Conservation (phyloP, 257 asterid genomes). For the Marsdenia floribunda region DNA sequence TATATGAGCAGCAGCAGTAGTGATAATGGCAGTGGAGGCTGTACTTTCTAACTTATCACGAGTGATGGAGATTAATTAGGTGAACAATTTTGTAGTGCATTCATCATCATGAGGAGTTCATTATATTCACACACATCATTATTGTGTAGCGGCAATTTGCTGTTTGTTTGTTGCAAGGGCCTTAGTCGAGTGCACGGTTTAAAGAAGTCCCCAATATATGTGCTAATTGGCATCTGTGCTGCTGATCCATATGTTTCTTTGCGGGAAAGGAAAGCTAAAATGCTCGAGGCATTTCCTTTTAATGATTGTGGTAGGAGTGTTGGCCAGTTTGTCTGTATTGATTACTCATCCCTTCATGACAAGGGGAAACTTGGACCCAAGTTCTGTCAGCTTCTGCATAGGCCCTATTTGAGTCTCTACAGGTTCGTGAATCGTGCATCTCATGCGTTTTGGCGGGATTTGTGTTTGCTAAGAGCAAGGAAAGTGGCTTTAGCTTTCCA, state of each 20-base stretch:
- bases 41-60: background rate
- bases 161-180: background rate
- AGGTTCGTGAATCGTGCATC: no score
- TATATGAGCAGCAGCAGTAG: constrained; percentile 83
- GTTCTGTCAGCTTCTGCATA: no score
- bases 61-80: background rate
- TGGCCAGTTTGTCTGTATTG: no score
- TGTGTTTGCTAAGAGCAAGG: no score
- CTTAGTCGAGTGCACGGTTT: background rate
- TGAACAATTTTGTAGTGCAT: background rate
- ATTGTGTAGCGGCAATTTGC: background rate
- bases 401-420: no score
- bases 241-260: background rate
- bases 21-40: background rate
- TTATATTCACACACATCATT: background rate
- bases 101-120: background rate
- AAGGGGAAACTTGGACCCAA: no score
- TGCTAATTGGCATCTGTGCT: background rate
- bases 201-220: background rate
- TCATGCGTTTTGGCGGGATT: no score
- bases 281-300: no score
- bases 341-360: no score
- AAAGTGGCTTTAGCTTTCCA: no score
- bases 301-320: no score
- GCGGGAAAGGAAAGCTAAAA: no score